Evolutionary conservation across 305 asterid genomes (phyloP).

Genomic region (Lippia alba): DNA sequence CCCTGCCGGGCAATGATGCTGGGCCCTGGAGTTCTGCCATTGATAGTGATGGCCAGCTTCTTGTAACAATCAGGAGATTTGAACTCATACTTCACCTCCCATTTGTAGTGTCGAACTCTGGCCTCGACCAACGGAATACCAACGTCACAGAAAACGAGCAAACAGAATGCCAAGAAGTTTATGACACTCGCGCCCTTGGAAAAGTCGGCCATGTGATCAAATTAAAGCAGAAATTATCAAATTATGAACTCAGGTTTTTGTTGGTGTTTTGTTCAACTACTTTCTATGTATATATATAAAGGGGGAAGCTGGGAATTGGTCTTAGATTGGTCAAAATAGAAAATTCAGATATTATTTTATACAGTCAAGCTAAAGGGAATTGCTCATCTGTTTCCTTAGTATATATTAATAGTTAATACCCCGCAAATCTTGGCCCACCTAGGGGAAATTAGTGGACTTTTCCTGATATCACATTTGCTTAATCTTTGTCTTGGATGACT

Average conservation of each 20-base stretch:
- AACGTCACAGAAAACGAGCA: conserved; percentile 7
- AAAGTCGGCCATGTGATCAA: conserved; percentile 35
- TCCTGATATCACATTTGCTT: neutral
- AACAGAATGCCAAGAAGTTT: conserved; percentile 27
- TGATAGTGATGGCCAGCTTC: conserved; percentile 69
- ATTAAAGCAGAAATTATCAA: neutral
- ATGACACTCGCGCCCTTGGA: conserved; percentile 23
- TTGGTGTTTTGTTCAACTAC: no score
- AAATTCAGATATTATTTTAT: neutral
- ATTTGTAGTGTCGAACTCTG: conserved; percentile 60
- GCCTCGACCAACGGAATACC: conserved; percentile 47
- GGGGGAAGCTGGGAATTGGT: neutral
- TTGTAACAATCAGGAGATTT: conserved; percentile 85
- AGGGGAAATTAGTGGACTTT: neutral
- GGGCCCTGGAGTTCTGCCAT: conserved; percentile 85
- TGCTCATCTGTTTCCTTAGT: conserved; percentile 6
- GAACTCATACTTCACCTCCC: conserved; percentile 80
- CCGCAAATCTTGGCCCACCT: neutral
- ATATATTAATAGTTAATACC: neutral
- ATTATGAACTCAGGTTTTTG: no score
- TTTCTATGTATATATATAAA: neutral
- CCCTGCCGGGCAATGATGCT: conserved; percentile 75
- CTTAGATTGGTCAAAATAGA: neutral
- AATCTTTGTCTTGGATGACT: no score
- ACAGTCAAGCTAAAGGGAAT: neutral